Percentiles rank a stretch among this genome's conserved stretches.
Conservation (phyloP, 805 yeast genomes). For the Starmerella vaccinii region DNA sequence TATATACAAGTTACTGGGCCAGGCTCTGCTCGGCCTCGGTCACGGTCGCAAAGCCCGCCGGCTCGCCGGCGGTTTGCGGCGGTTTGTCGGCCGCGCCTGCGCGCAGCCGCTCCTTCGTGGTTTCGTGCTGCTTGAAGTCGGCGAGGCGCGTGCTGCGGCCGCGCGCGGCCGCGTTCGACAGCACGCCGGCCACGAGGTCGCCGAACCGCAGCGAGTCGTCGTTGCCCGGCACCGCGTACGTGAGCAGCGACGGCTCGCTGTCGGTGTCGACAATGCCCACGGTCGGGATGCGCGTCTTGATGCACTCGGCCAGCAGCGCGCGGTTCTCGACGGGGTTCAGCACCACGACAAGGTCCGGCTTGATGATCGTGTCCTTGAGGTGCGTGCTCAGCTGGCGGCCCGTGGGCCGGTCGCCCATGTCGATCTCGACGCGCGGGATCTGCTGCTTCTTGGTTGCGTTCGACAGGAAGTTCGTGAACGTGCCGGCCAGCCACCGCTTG, state of each 20-base stretch:
- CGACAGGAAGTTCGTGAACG: slow-evolving; percentile 73
- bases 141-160: slow-evolving; percentile 55
- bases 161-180: slow-evolving; percentile 72
- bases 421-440: slow-evolving; percentile 52
- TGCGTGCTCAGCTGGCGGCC: slow-evolving; percentile 44
- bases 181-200: slow-evolving; percentile 68
- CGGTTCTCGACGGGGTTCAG: slow-evolving; percentile 83
- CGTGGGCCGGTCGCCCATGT: slow-evolving; percentile 60
- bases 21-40: slow-evolving; percentile 9
- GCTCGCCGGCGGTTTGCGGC: not conserved
- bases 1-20: not conserved
- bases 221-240: slow-evolving; percentile 93
- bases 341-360: slow-evolving; percentile 81
- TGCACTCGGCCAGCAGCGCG: slow-evolving; percentile 71
- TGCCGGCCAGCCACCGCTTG: slow-evolving; percentile 89
- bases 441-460: slow-evolving; percentile 45
- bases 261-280: slow-evolving; percentile 91
- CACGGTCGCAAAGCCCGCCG: not conserved
- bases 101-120: slow-evolving; percentile 18
- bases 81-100: slow-evolving; percentile 17
- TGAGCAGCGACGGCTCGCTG: slow-evolving; percentile 76
- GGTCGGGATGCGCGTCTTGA: slow-evolving; percentile 74
- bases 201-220: slow-evolving; percentile 82
- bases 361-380: slow-evolving; percentile 44
- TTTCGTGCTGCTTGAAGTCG: slow-evolving; percentile 31